phyloP scores from a whole-genome alignment of 2,329 filamentous ascomycete genomes.

The Beauveria brongniartii region DNA sequence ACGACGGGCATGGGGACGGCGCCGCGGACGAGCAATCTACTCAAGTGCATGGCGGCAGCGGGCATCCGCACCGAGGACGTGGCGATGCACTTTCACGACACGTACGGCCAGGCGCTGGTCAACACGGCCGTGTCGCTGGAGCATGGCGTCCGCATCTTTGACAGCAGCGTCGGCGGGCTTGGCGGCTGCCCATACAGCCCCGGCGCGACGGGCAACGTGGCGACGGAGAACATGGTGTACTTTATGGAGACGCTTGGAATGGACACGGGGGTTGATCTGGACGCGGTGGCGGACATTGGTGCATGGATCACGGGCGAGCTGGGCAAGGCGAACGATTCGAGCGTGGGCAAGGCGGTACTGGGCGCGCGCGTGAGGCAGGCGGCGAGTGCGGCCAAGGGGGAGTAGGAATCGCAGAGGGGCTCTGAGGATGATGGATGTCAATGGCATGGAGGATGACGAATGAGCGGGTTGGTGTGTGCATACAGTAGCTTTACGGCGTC shows the following conservation, averaged over 20 bases:
- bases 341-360: slow-evolving; percentile 57
- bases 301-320: slow-evolving; percentile 62
- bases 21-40: slow-evolving; percentile 56
- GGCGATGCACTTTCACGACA: slow-evolving; percentile 84
- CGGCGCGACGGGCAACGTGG: slow-evolving; percentile 78
- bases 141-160: slow-evolving; percentile 70
- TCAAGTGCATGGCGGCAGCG: slow-evolving; percentile 56
- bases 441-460: neutral
- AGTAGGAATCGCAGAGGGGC: neutral
- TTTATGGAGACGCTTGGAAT: slow-evolving; percentile 67
- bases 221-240: slow-evolving; percentile 78
- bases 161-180: slow-evolving; percentile 70
- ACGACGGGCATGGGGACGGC: slow-evolving; percentile 86
- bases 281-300: slow-evolving; percentile 59
- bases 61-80: slow-evolving; percentile 63
- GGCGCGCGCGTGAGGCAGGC: slow-evolving; percentile 34
- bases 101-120: slow-evolving; percentile 76
- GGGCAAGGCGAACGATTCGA: slow-evolving; percentile 54
- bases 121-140: slow-evolving; percentile 72
- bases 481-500: neutral
- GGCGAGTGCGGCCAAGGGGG: slow-evolving; percentile 18
- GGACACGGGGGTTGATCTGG: slow-evolving; percentile 63
- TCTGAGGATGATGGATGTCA: neutral
- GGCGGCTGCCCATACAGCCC: slow-evolving; percentile 82
- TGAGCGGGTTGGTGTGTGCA: too few relatives aligned